Conservation (phyloP, 495 filamentous ascomycete genomes). For the Neurospora pannonica region DNA sequence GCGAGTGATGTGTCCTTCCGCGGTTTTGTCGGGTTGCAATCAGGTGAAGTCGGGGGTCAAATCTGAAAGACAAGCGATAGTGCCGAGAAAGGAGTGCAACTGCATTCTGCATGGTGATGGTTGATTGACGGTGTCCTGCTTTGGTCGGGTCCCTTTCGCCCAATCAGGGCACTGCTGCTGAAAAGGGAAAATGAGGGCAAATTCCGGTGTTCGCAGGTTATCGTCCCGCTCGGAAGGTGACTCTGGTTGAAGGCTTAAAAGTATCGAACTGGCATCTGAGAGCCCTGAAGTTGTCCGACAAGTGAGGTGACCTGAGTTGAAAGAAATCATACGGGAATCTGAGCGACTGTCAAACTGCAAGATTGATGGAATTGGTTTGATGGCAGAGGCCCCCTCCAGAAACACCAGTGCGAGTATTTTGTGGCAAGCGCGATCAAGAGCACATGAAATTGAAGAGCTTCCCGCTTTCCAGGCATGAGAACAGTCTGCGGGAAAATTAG, state of each 20-base stretch:
- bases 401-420: background rate
- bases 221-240: background rate
- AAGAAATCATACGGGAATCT: background rate
- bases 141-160: background rate
- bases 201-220: background rate
- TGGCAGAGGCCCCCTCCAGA: background rate
- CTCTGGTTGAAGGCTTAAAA: background rate
- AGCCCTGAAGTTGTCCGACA: background rate
- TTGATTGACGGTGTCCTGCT: background rate
- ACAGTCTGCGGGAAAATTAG: background rate
- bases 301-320: background rate
- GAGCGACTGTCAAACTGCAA: background rate
- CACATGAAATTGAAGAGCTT: background rate
- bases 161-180: conserved; percentile 1
- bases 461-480: background rate
- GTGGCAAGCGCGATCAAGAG: background rate
- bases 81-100: background rate
- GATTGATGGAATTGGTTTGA: background rate
- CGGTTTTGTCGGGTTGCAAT: background rate
- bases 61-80: background rate
- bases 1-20: background rate
- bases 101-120: background rate
- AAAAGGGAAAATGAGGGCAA: conserved; percentile 1
- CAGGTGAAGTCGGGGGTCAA: background rate
- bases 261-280: background rate